Evolutionary conservation across 192 early-diverging fungal genomes (phyloP).

Genomic region (Funneliformis mosseae): DNA sequence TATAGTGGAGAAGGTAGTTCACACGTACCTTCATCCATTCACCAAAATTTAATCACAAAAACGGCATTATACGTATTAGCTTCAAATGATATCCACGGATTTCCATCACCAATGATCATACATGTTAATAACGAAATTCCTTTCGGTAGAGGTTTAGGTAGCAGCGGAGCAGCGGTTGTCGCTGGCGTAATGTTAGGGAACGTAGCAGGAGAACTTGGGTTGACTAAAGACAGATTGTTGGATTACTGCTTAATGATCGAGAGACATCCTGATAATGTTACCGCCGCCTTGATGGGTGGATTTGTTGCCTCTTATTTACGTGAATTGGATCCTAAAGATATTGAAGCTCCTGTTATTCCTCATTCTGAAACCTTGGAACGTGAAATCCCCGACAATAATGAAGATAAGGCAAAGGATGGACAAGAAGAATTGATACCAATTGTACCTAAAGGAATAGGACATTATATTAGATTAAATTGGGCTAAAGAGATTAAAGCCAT

Average conservation of each 20-base stretch:
- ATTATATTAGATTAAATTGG: conserved; percentile 70
- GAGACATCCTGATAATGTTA: conserved; percentile 97
- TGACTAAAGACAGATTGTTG: conserved; percentile 78
- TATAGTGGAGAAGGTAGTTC: conserved; percentile 69
- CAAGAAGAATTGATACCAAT: conserved; percentile 31
- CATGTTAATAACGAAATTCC: conserved; percentile 91
- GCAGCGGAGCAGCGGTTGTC: conserved; percentile 93
- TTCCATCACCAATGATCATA: conserved; percentile 69
- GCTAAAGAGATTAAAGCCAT: conserved; percentile 71
- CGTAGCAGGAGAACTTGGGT: conserved; percentile 64
- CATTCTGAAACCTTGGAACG: conserved; percentile 50
- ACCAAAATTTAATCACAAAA: conserved; percentile 88
- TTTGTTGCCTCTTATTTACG: conserved; percentile 88
- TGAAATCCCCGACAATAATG: neutral
- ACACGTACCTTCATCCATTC: conserved; percentile 79
- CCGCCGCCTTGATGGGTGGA: conserved; percentile 91
- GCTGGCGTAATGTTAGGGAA: conserved; percentile 89
- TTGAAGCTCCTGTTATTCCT: conserved; percentile 48
- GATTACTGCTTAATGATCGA: conserved; percentile 93
- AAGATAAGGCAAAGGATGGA: neutral
- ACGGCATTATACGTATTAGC: conserved; percentile 88
- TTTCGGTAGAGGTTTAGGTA: conserved; percentile 95
- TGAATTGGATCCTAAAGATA: conserved; percentile 53
- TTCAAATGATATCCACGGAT: conserved; percentile 59
- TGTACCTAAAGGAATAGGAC: conserved; percentile 68